These are phyloP conservation scores for Calonectria pteridis DNA, from an alignment of 2,329 filamentous ascomycete species.

Conservation along the genomic window DNA sequence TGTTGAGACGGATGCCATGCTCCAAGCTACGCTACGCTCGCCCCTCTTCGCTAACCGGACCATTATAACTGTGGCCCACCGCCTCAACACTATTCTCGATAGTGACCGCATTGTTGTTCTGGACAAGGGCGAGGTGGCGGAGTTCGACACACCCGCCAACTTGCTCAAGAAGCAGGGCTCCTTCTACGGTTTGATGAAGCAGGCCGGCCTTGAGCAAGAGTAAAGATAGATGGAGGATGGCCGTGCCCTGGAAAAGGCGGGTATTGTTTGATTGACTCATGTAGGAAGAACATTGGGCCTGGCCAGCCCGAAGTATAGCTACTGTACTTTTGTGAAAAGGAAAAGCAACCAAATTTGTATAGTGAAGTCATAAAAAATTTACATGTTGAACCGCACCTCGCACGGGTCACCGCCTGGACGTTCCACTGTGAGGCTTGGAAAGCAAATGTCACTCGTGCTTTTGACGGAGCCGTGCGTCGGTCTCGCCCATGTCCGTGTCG, in stretches of 20 bases:
- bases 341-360: conserved; percentile 24
- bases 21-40: conserved; percentile 73
- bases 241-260: conserved; percentile 9
- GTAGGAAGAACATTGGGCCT: not conserved
- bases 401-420: not conserved
- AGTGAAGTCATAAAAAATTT: conserved; percentile 2
- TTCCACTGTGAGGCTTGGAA: not conserved
- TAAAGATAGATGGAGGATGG: conserved; percentile 29
- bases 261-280: conserved; percentile 7
- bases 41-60: conserved; percentile 87
- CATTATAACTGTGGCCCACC: conserved; percentile 98
- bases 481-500: not conserved
- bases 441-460: not conserved
- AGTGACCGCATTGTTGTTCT: conserved; percentile 93
- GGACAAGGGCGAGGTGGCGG: conserved; percentile 88
- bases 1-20: conserved; percentile 75
- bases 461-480: not conserved
- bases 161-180: conserved; percentile 80
- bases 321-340: not conserved
- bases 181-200: conserved; percentile 92
- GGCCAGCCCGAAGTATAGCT: not conserved
- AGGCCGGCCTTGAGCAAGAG: conserved; percentile 79
- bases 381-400: not conserved
- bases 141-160: conserved; percentile 89
- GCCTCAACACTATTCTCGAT: conserved; percentile 96